phyloP scores from a whole-genome alignment of 1,284 basidiomycete species.

The Flammula alnicola region DNA sequence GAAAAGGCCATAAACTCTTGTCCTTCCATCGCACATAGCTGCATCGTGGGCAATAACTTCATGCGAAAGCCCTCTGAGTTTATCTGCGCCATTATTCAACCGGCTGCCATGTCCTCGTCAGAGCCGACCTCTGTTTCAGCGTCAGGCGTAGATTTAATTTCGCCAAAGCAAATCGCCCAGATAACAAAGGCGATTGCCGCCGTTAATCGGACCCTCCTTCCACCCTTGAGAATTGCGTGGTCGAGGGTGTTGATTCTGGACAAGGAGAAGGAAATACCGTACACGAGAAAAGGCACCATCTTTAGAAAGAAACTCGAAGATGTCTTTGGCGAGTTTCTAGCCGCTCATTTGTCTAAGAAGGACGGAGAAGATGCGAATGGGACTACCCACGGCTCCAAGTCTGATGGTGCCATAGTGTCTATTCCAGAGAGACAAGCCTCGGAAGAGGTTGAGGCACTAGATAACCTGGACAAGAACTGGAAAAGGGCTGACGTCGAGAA shows the following conservation, averaged over 20 bases:
- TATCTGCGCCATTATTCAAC: conserved; percentile 31
- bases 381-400: too few relatives aligned
- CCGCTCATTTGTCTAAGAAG: background rate
- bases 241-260: conserved; percentile 30
- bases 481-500: conserved; percentile 2
- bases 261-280: conserved; percentile 27
- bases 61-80: conserved; percentile 27
- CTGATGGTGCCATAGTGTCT: too few relatives aligned
- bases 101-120: too few relatives aligned
- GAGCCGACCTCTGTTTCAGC: too few relatives aligned
- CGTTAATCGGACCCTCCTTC: conserved; percentile 30
- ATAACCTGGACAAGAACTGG: background rate
- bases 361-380: too few relatives aligned
- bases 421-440: too few relatives aligned
- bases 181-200: conserved; percentile 27
- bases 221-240: conserved; percentile 33
- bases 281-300: conserved; percentile 31
- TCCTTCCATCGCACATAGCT: conserved; percentile 25
- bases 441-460: background rate
- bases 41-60: conserved; percentile 34
- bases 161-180: conserved; percentile 14
- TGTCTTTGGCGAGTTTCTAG: conserved; percentile 20
- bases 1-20: conserved; percentile 28
- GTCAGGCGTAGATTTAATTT: background rate
- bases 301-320: conserved; percentile 37